A percentile compares a stretch with the other conserved stretches of the same genome.
Evolutionary conservation across 345 rosid species (phyloP).

Genomic region (Melaleuca alternifolia): DNA sequence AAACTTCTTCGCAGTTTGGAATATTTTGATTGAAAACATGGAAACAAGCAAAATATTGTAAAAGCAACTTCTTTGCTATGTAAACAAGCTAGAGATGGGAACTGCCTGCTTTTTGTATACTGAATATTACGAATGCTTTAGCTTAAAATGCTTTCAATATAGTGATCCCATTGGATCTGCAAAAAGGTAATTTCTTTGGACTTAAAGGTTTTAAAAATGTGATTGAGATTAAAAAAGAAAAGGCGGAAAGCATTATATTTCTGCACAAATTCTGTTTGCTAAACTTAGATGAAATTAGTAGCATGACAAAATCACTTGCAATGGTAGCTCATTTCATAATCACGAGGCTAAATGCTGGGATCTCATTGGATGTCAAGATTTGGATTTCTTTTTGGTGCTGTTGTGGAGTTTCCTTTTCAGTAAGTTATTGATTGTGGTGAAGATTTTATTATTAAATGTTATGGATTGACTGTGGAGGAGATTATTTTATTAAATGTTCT

Average conservation of each 20-base stretch:
- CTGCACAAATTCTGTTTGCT: background rate
- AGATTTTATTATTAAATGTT: background rate
- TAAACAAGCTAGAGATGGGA: background rate
- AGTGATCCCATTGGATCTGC: background rate
- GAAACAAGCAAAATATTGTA: background rate
- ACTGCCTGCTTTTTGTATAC: background rate
- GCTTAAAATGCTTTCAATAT: background rate
- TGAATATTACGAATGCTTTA: background rate
- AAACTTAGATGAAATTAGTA: background rate
- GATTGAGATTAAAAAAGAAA: background rate
- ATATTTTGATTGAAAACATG: background rate
- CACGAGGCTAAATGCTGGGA: background rate
- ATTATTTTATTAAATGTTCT: background rate
- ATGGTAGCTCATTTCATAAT: background rate
- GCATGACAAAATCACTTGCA: background rate
- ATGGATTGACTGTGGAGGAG: background rate
- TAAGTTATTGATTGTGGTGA: background rate
- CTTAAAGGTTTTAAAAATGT: background rate
- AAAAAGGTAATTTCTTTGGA: background rate
- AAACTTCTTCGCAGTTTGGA: background rate
- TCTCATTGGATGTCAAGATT: background rate
- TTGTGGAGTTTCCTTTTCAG: background rate
- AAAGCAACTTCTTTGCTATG: background rate
- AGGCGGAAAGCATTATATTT: background rate
- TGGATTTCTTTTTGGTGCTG: background rate